phyloP scores from a whole-genome alignment of 2,329 filamentous ascomycete species.

The Ambrosiella cleistominuta region DNA sequence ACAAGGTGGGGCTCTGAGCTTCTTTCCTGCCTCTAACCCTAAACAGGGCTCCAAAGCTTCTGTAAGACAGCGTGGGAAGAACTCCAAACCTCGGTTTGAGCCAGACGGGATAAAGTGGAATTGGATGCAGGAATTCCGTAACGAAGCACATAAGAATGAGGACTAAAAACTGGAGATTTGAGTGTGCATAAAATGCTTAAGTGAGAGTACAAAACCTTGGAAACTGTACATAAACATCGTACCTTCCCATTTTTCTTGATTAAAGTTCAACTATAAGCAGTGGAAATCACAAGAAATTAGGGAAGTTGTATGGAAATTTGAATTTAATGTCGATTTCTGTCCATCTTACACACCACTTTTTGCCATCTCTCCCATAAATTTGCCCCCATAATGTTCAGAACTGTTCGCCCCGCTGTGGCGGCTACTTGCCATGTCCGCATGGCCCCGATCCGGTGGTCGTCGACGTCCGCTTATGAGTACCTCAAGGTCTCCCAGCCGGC shows the following conservation, averaged over 20 bases:
- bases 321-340: background rate
- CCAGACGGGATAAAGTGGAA: too few species aligned
- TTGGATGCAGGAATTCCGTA: too few species aligned
- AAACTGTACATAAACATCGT: background rate
- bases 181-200: too few species aligned
- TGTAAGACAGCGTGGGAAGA: too few species aligned
- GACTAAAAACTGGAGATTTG: too few species aligned
- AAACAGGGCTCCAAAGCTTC: too few species aligned
- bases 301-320: background rate
- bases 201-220: too few species aligned
- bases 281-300: background rate
- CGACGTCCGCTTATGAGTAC: slow-evolving; percentile 49
- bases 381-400: background rate
- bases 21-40: too few species aligned
- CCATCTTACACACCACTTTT: background rate
- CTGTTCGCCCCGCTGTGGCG: background rate
- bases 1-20: too few species aligned
- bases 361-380: background rate
- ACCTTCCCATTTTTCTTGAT: background rate
- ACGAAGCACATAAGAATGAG: too few species aligned
- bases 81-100: too few species aligned
- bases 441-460: background rate
- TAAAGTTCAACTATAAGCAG: background rate
- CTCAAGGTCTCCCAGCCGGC: slow-evolving; percentile 68
- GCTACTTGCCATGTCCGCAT: background rate